phyloP scores from a whole-genome alignment of 352 stramenopile genomes.

The Phytophthora citrophthora region DNA sequence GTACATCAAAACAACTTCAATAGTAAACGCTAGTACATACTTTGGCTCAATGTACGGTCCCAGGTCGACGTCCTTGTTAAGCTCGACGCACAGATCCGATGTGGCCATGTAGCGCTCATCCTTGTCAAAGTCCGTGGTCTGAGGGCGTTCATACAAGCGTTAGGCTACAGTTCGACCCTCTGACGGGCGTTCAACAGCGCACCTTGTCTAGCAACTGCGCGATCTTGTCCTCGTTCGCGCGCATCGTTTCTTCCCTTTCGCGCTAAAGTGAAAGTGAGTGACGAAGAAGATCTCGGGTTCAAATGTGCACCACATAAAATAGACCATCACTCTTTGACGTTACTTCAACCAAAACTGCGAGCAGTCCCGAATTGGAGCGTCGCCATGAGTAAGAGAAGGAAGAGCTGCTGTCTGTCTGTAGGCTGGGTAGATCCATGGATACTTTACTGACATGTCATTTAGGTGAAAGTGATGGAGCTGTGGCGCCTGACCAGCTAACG shows the following conservation, averaged over 20 bases:
- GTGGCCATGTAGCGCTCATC: slow-evolving; percentile 99
- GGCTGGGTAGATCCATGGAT: too few species aligned
- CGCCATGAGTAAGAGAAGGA: slow-evolving; percentile 21
- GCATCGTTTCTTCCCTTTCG: slow-evolving; percentile 44
- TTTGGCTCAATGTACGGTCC: slow-evolving; percentile 84
- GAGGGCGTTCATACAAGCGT: not conserved
- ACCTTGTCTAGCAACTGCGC: slow-evolving; percentile 85
- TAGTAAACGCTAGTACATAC: slow-evolving; percentile 37
- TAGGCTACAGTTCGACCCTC: not conserved
- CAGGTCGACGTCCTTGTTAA: slow-evolving; percentile 94
- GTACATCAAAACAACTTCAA: not conserved
- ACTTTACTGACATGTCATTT: not conserved
- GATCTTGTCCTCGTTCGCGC: slow-evolving; percentile 79
- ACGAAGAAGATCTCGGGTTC: slow-evolving; percentile 17
- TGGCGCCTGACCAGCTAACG: slow-evolving; percentile 61
- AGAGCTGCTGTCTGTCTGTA: not conserved
- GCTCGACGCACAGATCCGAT: slow-evolving; percentile 96
- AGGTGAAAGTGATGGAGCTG: slow-evolving; percentile 34
- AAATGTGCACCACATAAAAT: slow-evolving; percentile 17
- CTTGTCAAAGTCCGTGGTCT: slow-evolving; percentile 94
- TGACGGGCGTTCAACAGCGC: not conserved
- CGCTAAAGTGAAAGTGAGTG: slow-evolving; percentile 21
- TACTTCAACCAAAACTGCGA: slow-evolving; percentile 27
- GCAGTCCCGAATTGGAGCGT: slow-evolving; percentile 12
- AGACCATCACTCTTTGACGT: slow-evolving; percentile 23